Base-by-base conservation (phyloP, 352 stramenopile species). In the Chrysophaeum taylorii region DNA sequence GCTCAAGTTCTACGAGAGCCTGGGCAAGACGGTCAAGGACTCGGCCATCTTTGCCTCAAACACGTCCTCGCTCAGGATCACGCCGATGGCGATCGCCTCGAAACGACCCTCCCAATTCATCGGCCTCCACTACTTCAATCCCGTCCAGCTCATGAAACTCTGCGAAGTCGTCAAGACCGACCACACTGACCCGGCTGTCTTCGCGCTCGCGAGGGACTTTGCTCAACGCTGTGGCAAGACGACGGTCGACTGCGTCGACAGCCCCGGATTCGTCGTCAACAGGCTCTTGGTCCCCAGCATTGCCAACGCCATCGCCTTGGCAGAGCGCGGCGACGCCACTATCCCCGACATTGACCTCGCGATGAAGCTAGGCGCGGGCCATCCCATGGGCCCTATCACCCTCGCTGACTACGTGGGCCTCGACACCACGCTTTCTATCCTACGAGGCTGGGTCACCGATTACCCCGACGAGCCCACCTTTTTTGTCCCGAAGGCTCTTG, bases 71-170 rank as follows among this genome's bases (percentile, higher is more conserved):
- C 72, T 90, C 29, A 85, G 84, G 60, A 96, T 97, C 68, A 89
- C 87, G 29, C 88, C 97, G 83, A 97, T 98, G 84, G 92, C 92
- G 37, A 81, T 84, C 12, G 89, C 91, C 54, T 96, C 88, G 4
- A 91, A 90, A 37, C 81, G 93, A 42, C 82, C 93, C 4, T 79
- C 91, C 27, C 88, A 94, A 43, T 94, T 97, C 74, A 87, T 98
- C 0, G 92, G 94, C 1, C 81, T 98, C n/a, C 94, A 98, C 78
- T 98, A 98, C 79, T 98, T 98, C 84, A 98, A 98, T 79, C 94
- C 94, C 0, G 90, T 97, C 64, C 83, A 90, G 72, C 76, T 89
- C 29, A 92, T 89, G 82, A 85, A 85, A 48, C 41, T 48, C 41
- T 48, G 41, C 15, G 94, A 98, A 76, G 93, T 98, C 27, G 89